Evolutionary conservation across 2,329 filamentous ascomycete genomes (phyloP).

Genomic region (Phialophora verrucosa): DNA sequence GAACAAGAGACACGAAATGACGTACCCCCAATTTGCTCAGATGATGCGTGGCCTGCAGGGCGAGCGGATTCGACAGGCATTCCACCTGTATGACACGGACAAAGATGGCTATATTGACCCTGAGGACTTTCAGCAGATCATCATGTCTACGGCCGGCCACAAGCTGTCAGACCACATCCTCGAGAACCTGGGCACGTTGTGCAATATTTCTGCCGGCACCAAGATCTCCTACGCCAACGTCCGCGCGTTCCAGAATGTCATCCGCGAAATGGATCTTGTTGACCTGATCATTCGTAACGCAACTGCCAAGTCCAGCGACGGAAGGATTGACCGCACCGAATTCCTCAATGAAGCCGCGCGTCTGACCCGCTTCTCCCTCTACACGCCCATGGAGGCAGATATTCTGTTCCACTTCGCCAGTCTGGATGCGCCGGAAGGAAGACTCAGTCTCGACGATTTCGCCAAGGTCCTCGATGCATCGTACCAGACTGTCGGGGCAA

Average conservation of each 20-base stretch:
- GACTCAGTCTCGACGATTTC: slow-evolving; percentile 82
- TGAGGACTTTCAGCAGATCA: slow-evolving; percentile 95
- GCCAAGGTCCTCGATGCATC: slow-evolving; percentile 92
- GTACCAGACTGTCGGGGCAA: slow-evolving; percentile 73
- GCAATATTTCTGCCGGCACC: slow-evolving; percentile 88
- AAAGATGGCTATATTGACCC: slow-evolving; percentile 94
- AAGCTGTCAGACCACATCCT: slow-evolving; percentile 97
- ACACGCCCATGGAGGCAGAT: slow-evolving; percentile 98
- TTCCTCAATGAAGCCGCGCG: slow-evolving; percentile 93
- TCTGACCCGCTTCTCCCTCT: slow-evolving; percentile 90
- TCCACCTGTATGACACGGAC: slow-evolving; percentile 88
- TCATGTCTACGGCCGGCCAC: slow-evolving; percentile 87
- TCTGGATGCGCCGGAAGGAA: slow-evolving; percentile 84
- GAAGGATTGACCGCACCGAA: slow-evolving; percentile 90
- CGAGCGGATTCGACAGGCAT: slow-evolving; percentile 93
- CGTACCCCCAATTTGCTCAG: slow-evolving; percentile 95
- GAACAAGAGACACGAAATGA: slow-evolving; percentile 86
- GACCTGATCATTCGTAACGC: slow-evolving; percentile 91
- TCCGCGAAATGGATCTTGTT: slow-evolving; percentile 96
- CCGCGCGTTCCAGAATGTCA: slow-evolving; percentile 96
- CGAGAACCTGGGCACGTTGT: slow-evolving; percentile 86
- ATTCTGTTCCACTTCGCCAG: slow-evolving; percentile 98
- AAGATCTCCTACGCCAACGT: slow-evolving; percentile 99
- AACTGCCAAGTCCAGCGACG: slow-evolving; percentile 79
- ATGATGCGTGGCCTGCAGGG: slow-evolving; percentile 96